A percentile compares a stretch with the other conserved stretches of the same genome.
phyloP scores from a whole-genome alignment of 805 yeast genomes.

The Sungouiozyma ichnusensis region DNA sequence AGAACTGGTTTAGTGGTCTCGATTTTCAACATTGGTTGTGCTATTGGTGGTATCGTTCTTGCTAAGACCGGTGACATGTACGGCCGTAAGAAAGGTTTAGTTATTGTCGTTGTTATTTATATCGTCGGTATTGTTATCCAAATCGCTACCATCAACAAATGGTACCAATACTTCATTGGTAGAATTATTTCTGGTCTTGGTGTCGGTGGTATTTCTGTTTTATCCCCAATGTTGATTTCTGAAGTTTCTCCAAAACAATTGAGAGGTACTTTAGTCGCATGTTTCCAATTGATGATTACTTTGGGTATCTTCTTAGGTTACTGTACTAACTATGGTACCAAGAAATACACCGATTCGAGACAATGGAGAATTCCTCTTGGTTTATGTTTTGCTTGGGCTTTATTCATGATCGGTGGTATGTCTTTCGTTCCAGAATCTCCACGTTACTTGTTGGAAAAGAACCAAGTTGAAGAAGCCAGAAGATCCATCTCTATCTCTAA shows the following conservation, averaged over 20 bases:
- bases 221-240: conserved; percentile 60
- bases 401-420: conserved; percentile 27
- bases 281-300: conserved; percentile 58
- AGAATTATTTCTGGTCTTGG: conserved; percentile 62
- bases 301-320: conserved; percentile 59
- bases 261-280: conserved; percentile 59
- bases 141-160: conserved; percentile 40
- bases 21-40: conserved; percentile 66
- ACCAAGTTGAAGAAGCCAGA: conserved; percentile 50
- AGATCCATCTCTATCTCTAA: conserved; percentile 43
- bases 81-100: conserved; percentile 58
- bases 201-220: conserved; percentile 64
- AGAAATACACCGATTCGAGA: conserved; percentile 44
- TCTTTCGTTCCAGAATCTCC: conserved; percentile 60
- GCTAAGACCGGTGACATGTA: conserved; percentile 50
- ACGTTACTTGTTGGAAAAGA: conserved; percentile 48
- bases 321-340: conserved; percentile 62
- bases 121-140: conserved; percentile 60
- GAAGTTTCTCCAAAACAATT: conserved; percentile 58
- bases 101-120: conserved; percentile 52
- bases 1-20: conserved; percentile 43
- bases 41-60: conserved; percentile 56
- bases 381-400: conserved; percentile 37
- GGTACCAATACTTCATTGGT: conserved; percentile 68
- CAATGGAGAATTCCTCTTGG: conserved; percentile 69